Percentiles rank a stretch among this genome's conserved stretches.
phyloP scores from a whole-genome alignment of 352 stramenopile species.

The Phytophthora uliginosa region DNA sequence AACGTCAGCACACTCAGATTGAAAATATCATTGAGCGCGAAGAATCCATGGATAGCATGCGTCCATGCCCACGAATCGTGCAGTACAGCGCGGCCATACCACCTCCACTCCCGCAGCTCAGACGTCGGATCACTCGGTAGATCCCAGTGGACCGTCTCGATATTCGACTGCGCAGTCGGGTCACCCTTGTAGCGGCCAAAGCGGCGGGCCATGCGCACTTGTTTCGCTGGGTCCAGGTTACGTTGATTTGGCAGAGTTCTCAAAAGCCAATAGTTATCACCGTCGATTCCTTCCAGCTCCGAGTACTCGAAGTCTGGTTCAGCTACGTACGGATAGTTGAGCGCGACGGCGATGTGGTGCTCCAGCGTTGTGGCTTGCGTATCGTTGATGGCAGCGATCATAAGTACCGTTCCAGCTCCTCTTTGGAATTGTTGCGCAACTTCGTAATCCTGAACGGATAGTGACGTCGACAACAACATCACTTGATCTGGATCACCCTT shows the following conservation, averaged over 20 bases:
- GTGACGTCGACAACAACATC: conserved; percentile 30
- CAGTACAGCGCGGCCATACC: conserved; percentile 35
- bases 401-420: conserved; percentile 21
- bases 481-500: conserved; percentile 28
- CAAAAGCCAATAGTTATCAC: conserved; percentile 33
- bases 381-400: conserved; percentile 36
- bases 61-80: conserved; percentile 59
- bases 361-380: conserved; percentile 17
- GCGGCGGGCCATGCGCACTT: conserved; percentile 34
- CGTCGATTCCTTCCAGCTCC: conserved; percentile 18
- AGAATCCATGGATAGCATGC: conserved; percentile 41
- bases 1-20: conserved; percentile 38
- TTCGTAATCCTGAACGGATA: conserved; percentile 41
- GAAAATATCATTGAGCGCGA: conserved; percentile 36
- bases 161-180: conserved; percentile 48
- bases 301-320: conserved; percentile 27
- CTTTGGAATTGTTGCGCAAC: conserved; percentile 25
- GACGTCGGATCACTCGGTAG: conserved; percentile 25
- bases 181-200: conserved; percentile 46
- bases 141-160: conserved; percentile 37
- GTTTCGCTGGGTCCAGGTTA: conserved; percentile 23
- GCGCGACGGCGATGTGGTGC: conserved; percentile 34
- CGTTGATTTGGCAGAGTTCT: conserved; percentile 23
- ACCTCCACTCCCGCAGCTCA: conserved; percentile 34
- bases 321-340: conserved; percentile 40